Conservation (phyloP, 2,329 filamentous ascomycete species). For the Colletotrichum euphorbiae region DNA sequence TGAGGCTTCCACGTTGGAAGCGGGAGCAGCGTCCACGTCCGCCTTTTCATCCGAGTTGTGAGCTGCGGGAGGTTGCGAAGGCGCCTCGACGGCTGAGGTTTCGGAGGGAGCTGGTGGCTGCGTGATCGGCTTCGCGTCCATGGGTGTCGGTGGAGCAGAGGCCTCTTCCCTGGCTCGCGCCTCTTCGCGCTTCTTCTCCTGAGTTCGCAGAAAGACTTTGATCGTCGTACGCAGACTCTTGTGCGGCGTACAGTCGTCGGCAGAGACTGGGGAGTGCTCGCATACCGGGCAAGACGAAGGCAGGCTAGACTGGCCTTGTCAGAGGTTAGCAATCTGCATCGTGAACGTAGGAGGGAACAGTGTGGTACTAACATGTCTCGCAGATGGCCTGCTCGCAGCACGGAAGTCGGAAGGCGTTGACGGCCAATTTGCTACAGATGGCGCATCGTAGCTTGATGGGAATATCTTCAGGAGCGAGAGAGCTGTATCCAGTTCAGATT, state of each 20-base stretch:
- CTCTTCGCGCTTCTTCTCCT: conserved; percentile 88
- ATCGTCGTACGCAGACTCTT: conserved; percentile 94
- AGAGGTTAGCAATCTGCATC: conserved; percentile 19
- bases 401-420: conserved; percentile 90
- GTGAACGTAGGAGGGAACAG: not conserved
- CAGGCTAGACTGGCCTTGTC: conserved; percentile 78
- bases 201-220: conserved; percentile 88
- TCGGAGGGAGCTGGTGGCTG: conserved; percentile 46
- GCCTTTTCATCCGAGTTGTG: conserved; percentile 2
- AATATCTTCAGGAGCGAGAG: conserved; percentile 83
- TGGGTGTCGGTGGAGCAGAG: conserved; percentile 54
- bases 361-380: conserved; percentile 77
- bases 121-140: conserved; percentile 53
- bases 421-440: conserved; percentile 88
- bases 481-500: conserved; percentile 60
- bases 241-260: conserved; percentile 87
- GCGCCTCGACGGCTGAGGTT: conserved; percentile 38
- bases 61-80: conserved; percentile 2
- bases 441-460: conserved; percentile 97
- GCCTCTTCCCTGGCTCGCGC: conserved; percentile 64
- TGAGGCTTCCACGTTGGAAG: not conserved
- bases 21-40: not conserved
- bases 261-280: conserved; percentile 88
- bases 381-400: conserved; percentile 98
- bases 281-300: conserved; percentile 90